A percentile compares a stretch with the other conserved stretches of the same genome.
These are phyloP conservation scores for Coffea humblotiana DNA, from an alignment of 305 asterid species.

Conservation along the genomic window DNA sequence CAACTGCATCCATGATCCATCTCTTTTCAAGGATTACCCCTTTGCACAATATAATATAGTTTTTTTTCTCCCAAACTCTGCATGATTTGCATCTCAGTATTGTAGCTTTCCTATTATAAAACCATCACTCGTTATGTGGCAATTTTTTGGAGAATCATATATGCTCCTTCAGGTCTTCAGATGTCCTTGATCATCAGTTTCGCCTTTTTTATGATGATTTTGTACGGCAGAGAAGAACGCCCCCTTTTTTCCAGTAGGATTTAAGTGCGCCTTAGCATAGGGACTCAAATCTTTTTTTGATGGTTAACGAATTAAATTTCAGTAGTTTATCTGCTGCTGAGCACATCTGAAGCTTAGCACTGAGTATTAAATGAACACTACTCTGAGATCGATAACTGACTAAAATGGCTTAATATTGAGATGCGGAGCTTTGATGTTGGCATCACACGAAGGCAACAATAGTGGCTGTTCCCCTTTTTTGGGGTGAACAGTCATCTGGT, in stretches of 20 bases:
- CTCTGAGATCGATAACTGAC: neutral
- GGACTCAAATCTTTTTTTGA: too few relatives aligned
- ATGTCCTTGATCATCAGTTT: neutral
- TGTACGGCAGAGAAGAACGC: too few relatives aligned
- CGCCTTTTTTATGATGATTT: neutral
- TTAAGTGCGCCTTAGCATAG: too few relatives aligned
- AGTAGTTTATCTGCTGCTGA: neutral
- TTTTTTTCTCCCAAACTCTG: neutral
- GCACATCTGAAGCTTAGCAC: neutral
- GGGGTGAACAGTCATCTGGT: neutral
- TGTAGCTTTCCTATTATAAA: neutral
- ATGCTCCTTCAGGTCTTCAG: neutral
- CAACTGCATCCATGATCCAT: neutral
- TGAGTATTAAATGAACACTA: neutral
- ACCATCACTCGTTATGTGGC: neutral
- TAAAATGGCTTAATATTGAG: too few relatives aligned
- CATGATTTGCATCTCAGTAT: neutral
- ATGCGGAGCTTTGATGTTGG: neutral
- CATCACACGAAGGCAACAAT: neutral
- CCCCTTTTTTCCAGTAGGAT: neutral
- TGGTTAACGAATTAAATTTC: too few relatives aligned
- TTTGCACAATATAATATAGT: neutral
- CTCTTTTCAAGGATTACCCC: neutral
- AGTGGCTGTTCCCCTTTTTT: too few relatives aligned
- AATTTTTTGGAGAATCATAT: neutral